These are phyloP conservation scores for Pleoardoris graminearum DNA, from an alignment of 2,329 filamentous ascomycete species.

Conservation along the genomic window DNA sequence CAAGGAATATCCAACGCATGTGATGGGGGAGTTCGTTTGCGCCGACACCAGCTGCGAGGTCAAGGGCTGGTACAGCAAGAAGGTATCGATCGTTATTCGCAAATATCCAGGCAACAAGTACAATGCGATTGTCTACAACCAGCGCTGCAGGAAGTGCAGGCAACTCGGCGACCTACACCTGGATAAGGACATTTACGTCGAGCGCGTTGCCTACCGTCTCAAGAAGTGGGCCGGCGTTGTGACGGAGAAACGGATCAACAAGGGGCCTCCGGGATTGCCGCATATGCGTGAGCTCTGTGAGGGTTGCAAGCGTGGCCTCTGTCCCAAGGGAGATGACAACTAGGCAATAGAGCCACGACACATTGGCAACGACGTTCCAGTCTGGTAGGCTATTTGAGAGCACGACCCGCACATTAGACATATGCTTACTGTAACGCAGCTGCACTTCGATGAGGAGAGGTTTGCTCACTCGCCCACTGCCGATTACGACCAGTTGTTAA, in stretches of 20 bases:
- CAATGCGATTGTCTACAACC: conserved; percentile 17
- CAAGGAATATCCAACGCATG: conserved; percentile 7
- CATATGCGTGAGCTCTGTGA: neutral
- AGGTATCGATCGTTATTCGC: conserved; percentile 14
- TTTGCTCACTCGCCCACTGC: too few relatives aligned
- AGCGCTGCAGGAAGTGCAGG: conserved; percentile 16
- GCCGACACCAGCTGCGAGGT: neutral
- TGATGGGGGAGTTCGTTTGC: conserved; percentile 14
- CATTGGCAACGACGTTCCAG: too few relatives aligned
- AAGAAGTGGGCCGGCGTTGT: conserved; percentile 6
- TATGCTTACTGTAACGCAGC: too few relatives aligned
- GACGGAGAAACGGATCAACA: neutral
- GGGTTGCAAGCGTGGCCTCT: neutral
- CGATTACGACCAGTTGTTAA: too few relatives aligned
- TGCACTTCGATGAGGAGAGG: too few relatives aligned
- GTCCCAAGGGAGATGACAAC: neutral
- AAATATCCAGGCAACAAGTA: conserved; percentile 13
- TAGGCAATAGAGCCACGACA: too few relatives aligned
- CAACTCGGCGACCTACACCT: conserved; percentile 11
- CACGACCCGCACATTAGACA: too few relatives aligned
- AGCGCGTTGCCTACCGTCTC: conserved; percentile 14
- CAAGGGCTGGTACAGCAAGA: conserved; percentile 11
- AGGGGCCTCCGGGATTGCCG: neutral
- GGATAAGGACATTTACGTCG: conserved; percentile 16
- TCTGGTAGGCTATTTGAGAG: too few relatives aligned